These are phyloP conservation scores for Ganoderma boninense DNA, from an alignment of 1,284 basidiomycete genomes.

Conservation along the genomic window DNA sequence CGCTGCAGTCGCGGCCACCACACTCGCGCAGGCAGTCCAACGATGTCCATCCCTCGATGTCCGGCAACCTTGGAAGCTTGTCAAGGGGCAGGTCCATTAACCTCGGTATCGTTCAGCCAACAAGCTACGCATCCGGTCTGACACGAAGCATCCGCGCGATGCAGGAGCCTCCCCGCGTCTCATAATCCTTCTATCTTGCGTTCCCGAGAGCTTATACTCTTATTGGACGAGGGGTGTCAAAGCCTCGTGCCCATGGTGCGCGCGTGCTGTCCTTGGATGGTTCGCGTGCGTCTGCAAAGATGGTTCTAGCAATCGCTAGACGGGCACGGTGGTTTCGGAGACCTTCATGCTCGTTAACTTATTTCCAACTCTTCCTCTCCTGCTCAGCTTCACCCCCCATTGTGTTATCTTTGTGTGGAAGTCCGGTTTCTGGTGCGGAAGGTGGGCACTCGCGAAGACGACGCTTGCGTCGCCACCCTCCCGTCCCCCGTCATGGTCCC, in stretches of 20 bases:
- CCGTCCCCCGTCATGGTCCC: not conserved
- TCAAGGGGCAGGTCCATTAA: conserved; percentile 27
- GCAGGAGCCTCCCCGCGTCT: conserved; percentile 32
- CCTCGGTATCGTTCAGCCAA: conserved; percentile 17
- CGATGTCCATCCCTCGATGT: conserved; percentile 16
- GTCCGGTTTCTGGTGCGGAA: conserved; percentile 3
- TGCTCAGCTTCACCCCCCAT: not conserved
- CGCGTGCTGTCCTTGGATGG: not conserved
- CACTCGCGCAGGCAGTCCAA: conserved; percentile 26
- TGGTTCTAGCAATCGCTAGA: conserved; percentile 16
- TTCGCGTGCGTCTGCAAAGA: conserved; percentile 10
- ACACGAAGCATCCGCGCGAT: conserved; percentile 32
- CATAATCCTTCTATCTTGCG: conserved; percentile 17
- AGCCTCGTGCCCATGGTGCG: conserved; percentile 11
- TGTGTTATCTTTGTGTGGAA: not conserved
- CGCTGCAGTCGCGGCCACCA: conserved; percentile 16
- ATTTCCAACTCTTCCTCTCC: conserved; percentile 14
- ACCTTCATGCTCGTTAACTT: conserved; percentile 18
- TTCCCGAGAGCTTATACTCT: not conserved
- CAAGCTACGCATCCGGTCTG: conserved; percentile 29
- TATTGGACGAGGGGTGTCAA: conserved; percentile 1
- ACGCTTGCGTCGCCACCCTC: conserved; percentile 8
- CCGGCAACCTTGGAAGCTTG: conserved; percentile 16
- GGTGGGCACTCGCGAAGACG: conserved; percentile 2
- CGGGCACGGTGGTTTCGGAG: conserved; percentile 16